Percentiles rank a stretch among this genome's conserved stretches.
Evolutionary conservation across 768 basidiomycete species (phyloP).

Genomic region (Mycena haematopus): DNA sequence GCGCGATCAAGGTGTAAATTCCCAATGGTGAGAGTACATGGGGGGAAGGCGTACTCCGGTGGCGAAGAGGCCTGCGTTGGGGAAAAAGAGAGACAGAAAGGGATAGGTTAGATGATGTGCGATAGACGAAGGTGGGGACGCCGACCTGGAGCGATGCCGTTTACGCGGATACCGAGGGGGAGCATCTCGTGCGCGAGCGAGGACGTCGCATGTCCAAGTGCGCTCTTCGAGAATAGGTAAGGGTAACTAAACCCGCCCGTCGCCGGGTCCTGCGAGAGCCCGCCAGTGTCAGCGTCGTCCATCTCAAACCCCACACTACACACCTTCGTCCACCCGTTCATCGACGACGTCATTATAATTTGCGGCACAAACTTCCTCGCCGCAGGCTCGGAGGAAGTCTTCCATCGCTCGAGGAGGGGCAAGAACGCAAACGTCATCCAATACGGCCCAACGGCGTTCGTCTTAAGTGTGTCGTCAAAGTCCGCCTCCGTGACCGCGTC

Average conservation of each 20-base stretch:
- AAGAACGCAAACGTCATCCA: constrained; percentile 66
- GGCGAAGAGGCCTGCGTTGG: constrained; percentile 44
- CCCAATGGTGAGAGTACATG: no score
- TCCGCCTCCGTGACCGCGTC: constrained; percentile 44
- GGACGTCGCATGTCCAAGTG: constrained; percentile 52
- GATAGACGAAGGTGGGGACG: not conserved
- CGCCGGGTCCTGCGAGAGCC: constrained; percentile 42
- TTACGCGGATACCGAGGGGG: constrained; percentile 53
- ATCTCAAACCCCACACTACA: not conserved
- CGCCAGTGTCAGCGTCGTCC: not conserved
- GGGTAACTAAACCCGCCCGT: constrained; percentile 49
- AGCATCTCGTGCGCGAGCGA: constrained; percentile 55
- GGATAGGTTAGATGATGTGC: not conserved
- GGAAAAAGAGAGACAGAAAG: not conserved
- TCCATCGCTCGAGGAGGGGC: constrained; percentile 57
- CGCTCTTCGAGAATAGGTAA: constrained; percentile 55
- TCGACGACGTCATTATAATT: constrained; percentile 56
- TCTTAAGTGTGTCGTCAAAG: constrained; percentile 44
- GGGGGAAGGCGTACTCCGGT: constrained; percentile 30
- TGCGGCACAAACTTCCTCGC: constrained; percentile 50
- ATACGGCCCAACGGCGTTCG: constrained; percentile 54
- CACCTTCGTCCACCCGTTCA: constrained; percentile 61
- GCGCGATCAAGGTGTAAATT: no score
- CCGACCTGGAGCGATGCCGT: constrained; percentile 53
- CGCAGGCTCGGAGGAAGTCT: constrained; percentile 36